These are phyloP conservation scores for Trichoderma hamatum DNA, from an alignment of 2,329 filamentous ascomycete species.

Conservation along the genomic window DNA sequence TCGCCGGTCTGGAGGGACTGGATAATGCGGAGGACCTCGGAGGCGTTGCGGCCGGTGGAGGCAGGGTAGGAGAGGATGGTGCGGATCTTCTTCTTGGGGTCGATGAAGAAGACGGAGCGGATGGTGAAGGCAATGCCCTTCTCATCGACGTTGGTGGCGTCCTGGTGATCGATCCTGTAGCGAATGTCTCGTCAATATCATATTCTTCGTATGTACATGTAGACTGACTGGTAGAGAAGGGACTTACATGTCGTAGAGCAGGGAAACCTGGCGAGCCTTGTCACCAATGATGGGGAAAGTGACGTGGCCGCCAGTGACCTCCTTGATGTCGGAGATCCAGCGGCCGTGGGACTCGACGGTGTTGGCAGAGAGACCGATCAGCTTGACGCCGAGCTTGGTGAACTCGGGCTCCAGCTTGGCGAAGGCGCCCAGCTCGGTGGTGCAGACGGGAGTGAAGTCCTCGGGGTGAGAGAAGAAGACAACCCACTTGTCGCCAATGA, in stretches of 20 bases:
- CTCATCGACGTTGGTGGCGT: slow-evolving; percentile 76
- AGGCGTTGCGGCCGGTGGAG: slow-evolving; percentile 81
- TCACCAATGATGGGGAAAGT: slow-evolving; percentile 81
- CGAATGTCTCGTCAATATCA: neutral
- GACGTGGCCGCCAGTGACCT: slow-evolving; percentile 71
- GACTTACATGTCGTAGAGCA: slow-evolving; percentile 74
- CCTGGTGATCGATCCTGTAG: slow-evolving; percentile 74
- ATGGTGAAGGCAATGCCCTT: slow-evolving; percentile 92
- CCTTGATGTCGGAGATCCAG: slow-evolving; percentile 90
- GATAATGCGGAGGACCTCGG: slow-evolving; percentile 76
- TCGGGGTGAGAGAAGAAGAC: slow-evolving; percentile 84
- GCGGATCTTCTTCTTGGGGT: slow-evolving; percentile 90
- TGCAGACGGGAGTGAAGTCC: slow-evolving; percentile 95
- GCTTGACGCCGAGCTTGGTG: slow-evolving; percentile 81
- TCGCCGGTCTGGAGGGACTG: slow-evolving; percentile 82
- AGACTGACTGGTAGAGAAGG: neutral
- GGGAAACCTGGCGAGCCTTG: slow-evolving; percentile 75
- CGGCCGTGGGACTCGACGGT: slow-evolving; percentile 78
- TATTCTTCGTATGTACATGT: neutral
- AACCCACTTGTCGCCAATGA: slow-evolving; percentile 77
- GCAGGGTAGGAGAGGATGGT: slow-evolving; percentile 92
- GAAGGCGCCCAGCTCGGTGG: slow-evolving; percentile 91
- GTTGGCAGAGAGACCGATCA: slow-evolving; percentile 89
- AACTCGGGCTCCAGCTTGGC: slow-evolving; percentile 89
- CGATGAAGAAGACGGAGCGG: slow-evolving; percentile 92